Conservation (phyloP, 148 eudicot species). For the Diospyros kaki region DNA sequence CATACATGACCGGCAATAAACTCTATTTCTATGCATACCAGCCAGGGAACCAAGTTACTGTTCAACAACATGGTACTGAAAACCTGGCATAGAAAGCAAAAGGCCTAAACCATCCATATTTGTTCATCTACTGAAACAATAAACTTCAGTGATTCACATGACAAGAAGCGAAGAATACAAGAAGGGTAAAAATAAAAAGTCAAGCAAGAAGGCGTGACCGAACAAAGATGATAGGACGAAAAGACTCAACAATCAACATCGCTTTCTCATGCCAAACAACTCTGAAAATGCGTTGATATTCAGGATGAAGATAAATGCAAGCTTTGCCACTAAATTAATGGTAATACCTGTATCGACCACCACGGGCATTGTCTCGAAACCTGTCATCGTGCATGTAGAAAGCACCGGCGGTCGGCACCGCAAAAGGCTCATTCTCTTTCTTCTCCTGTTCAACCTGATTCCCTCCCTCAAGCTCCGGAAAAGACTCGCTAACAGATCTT, state of each 20-base stretch:
- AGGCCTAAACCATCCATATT: not conserved
- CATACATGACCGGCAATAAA: not conserved
- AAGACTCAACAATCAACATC: not conserved
- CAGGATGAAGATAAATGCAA: not conserved
- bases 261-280: not conserved
- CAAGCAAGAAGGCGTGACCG: not conserved
- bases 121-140: too few relatives aligned
- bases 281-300: not conserved
- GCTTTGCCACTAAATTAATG: not conserved
- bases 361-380: constrained; percentile 61
- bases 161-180: not conserved
- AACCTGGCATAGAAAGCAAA: not conserved
- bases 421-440: constrained; percentile 83
- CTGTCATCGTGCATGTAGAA: constrained; percentile 99
- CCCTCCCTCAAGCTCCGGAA: constrained; percentile 2
- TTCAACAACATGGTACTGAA: not conserved
- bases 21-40: not conserved
- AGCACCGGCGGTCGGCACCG: constrained; percentile 93
- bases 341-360: constrained; percentile 80
- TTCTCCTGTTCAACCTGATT: constrained; percentile 41
- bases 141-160: not conserved
- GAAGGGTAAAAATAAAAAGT: not conserved
- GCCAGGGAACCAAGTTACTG: not conserved
- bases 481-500: constrained; percentile 5
- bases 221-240: not conserved